Conservation (phyloP, 805 yeast species). For the Metschnikowia vanudenii region DNA sequence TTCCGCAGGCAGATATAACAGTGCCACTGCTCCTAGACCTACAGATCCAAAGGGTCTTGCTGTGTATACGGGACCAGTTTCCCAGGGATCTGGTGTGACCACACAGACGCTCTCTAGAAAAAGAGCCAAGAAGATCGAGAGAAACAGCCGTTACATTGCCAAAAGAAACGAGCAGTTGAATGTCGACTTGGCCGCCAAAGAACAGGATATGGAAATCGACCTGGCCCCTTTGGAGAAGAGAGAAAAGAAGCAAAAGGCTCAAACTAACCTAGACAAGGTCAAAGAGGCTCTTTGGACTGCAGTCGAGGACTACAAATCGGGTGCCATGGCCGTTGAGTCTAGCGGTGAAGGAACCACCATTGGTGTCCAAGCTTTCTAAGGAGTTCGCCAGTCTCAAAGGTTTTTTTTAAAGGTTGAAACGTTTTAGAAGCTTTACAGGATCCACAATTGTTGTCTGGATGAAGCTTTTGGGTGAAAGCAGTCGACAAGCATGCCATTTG, state of each 20-base stretch:
- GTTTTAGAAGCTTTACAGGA: too few species aligned
- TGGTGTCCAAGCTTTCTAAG: constrained; percentile 63
- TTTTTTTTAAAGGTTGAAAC: too few species aligned
- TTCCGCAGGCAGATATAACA: constrained; percentile 35
- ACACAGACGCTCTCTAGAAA: constrained; percentile 71
- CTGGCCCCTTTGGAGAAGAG: constrained; percentile 24
- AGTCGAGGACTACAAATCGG: constrained; percentile 56
- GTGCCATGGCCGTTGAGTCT: constrained; percentile 41
- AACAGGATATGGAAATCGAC: constrained; percentile 54
- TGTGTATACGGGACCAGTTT: constrained; percentile 37
- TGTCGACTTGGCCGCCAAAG: constrained; percentile 49
- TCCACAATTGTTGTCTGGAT: too few species aligned
- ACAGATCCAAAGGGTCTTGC: constrained; percentile 43
- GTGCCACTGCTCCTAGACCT: constrained; percentile 32
- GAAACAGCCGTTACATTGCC: constrained; percentile 72
- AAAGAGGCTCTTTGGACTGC: constrained; percentile 71
- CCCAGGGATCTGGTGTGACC: constrained; percentile 41
- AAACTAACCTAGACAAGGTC: constrained; percentile 44
- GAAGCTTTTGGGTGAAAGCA: too few species aligned
- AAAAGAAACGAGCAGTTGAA: constrained; percentile 50
- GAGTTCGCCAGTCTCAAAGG: too few species aligned
- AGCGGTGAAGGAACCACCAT: constrained; percentile 79
- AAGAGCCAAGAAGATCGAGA: constrained; percentile 71
- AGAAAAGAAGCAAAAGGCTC: constrained; percentile 21
- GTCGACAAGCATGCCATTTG: too few species aligned